Evolutionary conservation across 169 alveolate species (phyloP).

Genomic region (Plasmodium vivax): DNA sequence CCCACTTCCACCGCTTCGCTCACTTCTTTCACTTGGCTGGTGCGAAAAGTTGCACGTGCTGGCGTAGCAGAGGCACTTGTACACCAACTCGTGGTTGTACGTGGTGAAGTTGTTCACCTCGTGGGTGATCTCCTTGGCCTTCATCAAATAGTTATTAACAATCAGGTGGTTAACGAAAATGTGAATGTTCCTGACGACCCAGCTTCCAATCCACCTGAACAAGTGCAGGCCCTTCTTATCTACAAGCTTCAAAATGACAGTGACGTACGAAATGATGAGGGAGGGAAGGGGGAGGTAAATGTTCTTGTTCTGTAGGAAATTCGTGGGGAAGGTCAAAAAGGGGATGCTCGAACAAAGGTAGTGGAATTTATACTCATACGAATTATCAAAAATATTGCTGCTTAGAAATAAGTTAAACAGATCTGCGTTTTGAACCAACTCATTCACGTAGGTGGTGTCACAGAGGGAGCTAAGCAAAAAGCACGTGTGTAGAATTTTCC

Average conservation of each 20-base stretch:
- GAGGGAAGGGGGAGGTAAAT: slow-evolving; percentile 62
- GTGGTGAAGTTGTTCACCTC: slow-evolving; percentile 70
- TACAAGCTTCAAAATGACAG: slow-evolving; percentile 37
- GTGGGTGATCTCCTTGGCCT: slow-evolving; percentile 28
- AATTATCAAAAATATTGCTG: slow-evolving; percentile 53
- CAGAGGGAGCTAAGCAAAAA: slow-evolving; percentile 50
- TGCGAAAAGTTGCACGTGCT: slow-evolving; percentile 50
- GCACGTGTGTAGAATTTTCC: slow-evolving; percentile 62
- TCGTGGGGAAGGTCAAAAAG: slow-evolving; percentile 61
- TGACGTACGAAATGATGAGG: slow-evolving; percentile 33
- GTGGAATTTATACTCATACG: slow-evolving; percentile 58
- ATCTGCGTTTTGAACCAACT: slow-evolving; percentile 28
- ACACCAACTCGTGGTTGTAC: slow-evolving; percentile 34
- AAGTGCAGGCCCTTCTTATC: slow-evolving; percentile 54
- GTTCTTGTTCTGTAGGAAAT: slow-evolving; percentile 47
- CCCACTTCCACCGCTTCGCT: background rate
- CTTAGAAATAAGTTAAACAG: slow-evolving; percentile 41
- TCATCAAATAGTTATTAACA: slow-evolving; percentile 56
- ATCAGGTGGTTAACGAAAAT: slow-evolving; percentile 42
- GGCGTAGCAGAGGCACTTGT: slow-evolving; percentile 56
- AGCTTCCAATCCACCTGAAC: slow-evolving; percentile 37
- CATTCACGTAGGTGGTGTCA: slow-evolving; percentile 57
- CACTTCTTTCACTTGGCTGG: background rate
- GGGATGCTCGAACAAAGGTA: slow-evolving; percentile 42
- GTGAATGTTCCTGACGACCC: slow-evolving; percentile 23